Percentiles rank a stretch among this genome's conserved stretches.
These are phyloP conservation scores for Xerocomus spinulosus DNA, from an alignment of 768 basidiomycete species.

Conservation along the genomic window DNA sequence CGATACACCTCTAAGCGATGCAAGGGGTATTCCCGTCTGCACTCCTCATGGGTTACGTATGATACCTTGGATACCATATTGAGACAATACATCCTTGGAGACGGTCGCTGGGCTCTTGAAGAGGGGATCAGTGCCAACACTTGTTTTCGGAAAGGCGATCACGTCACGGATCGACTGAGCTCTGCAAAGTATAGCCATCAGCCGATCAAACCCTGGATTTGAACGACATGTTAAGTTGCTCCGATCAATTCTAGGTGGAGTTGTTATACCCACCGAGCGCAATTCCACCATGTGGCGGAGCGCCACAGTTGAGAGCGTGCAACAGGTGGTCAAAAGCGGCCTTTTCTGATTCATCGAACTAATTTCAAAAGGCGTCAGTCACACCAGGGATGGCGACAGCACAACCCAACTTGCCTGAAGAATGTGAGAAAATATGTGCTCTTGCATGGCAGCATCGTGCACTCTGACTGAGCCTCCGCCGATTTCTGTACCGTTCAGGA, in stretches of 20 bases:
- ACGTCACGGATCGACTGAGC: slow-evolving; percentile 89
- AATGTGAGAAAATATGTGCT: slow-evolving; percentile 69
- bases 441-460: slow-evolving; percentile 85
- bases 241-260: slow-evolving; percentile 5
- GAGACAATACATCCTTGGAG: slow-evolving; percentile 45
- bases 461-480: slow-evolving; percentile 92
- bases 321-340: slow-evolving; percentile 78
- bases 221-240: slow-evolving; percentile 3
- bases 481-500: slow-evolving; percentile 90
- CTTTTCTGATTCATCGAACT: slow-evolving; percentile 74
- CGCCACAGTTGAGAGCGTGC: slow-evolving; percentile 83
- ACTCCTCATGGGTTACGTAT: slow-evolving; percentile 4
- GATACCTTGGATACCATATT: slow-evolving; percentile 56
- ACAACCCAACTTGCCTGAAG: slow-evolving; percentile 55
- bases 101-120: slow-evolving; percentile 82
- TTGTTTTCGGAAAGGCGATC: slow-evolving; percentile 94
- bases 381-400: slow-evolving; percentile 8
- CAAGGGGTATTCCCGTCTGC: not conserved
- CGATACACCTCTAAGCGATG: not conserved
- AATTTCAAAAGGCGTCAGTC: slow-evolving; percentile 10
- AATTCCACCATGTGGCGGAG: slow-evolving; percentile 94
- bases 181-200: slow-evolving; percentile 87
- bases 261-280: slow-evolving; percentile 63
- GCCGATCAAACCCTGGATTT: slow-evolving; percentile 83
- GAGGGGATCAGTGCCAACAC: slow-evolving; percentile 76